Percentiles rank a stretch among this genome's conserved stretches.
Conservation (phyloP, 306 rosid species). For the Vachellia collinsii region DNA sequence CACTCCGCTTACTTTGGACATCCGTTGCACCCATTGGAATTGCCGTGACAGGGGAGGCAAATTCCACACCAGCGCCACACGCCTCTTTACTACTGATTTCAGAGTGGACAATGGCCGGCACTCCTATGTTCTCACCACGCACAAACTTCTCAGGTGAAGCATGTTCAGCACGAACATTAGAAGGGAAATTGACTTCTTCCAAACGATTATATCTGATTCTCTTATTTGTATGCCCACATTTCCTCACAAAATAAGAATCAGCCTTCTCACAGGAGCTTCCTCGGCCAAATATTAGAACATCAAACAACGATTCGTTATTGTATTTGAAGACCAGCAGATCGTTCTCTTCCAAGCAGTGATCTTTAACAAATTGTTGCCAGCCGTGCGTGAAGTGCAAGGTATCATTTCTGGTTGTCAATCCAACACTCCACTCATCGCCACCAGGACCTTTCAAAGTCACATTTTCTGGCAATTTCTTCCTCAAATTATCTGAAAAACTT, state of each 20-base stretch:
- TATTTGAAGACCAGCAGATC: slow-evolving; percentile 72
- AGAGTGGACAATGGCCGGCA: slow-evolving; percentile 31
- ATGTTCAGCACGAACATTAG: slow-evolving; percentile 40
- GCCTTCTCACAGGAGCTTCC: slow-evolving; percentile 65
- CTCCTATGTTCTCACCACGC: slow-evolving; percentile 8
- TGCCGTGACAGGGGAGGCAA: slow-evolving; percentile 13
- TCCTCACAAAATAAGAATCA: slow-evolving; percentile 59
- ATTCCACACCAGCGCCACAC: slow-evolving; percentile 22
- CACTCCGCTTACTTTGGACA: slow-evolving; percentile 20
- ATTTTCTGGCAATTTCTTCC: slow-evolving; percentile 57
- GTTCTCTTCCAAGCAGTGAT: slow-evolving; percentile 59
- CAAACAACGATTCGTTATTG: slow-evolving; percentile 61
- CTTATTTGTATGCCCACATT: slow-evolving; percentile 42
- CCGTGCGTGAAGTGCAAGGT: slow-evolving; percentile 51
- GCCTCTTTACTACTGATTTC: slow-evolving; percentile 33
- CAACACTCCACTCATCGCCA: slow-evolving; percentile 63
- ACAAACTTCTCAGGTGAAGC: slow-evolving; percentile 38
- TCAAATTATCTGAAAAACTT: slow-evolving; percentile 53
- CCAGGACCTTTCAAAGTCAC: slow-evolving; percentile 68
- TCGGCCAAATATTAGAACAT: slow-evolving; percentile 63
- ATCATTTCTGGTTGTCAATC: slow-evolving; percentile 46
- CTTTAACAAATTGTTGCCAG: slow-evolving; percentile 65
- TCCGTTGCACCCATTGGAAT: slow-evolving; percentile 3
- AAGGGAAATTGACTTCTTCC: slow-evolving; percentile 42
- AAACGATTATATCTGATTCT: slow-evolving; percentile 28